A percentile compares a stretch with the other conserved stretches of the same genome.
Evolutionary conservation across 768 basidiomycete species (phyloP).

Genomic region (Calvatia gigantea): DNA sequence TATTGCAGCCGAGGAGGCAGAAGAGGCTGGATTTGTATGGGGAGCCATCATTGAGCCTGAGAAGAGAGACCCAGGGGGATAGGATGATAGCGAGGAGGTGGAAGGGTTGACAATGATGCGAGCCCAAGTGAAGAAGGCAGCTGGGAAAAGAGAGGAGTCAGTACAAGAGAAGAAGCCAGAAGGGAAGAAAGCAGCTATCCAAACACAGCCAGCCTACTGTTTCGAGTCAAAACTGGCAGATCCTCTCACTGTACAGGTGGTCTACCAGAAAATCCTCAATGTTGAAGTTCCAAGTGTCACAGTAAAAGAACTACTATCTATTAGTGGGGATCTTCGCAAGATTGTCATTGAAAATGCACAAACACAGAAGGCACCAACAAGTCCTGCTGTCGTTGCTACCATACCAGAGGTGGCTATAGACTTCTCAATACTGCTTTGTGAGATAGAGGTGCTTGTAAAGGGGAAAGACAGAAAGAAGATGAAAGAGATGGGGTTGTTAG

Average conservation of each 20-base stretch:
- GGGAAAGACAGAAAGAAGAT: conserved; percentile 6
- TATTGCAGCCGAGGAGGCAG: background rate
- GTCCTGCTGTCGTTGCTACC: background rate
- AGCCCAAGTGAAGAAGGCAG: conserved; percentile 3
- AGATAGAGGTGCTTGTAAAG: conserved; percentile 10
- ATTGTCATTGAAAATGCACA: conserved; percentile 8
- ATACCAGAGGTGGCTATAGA: conserved; percentile 8
- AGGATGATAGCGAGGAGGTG: background rate
- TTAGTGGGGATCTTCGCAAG: conserved; percentile 16
- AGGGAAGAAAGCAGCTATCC: background rate
- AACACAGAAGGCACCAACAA: conserved; percentile 2
- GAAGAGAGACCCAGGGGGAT: background rate
- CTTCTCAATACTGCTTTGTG: conserved; percentile 11
- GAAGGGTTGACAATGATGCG: conserved; percentile 6
- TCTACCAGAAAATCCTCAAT: conserved; percentile 7
- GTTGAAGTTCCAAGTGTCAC: conserved; percentile 12
- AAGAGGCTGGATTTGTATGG: conserved; percentile 5
- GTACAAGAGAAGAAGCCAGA: background rate
- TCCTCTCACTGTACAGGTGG: background rate
- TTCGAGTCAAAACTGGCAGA: conserved; percentile 13
- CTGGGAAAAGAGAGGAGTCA: background rate
- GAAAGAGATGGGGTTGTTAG: conserved; percentile 12
- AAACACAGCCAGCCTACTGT: conserved; percentile 9
- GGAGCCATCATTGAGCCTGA: conserved; percentile 6
- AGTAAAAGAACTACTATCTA: conserved; percentile 12